These are phyloP conservation scores for Heterobasidion parviporum DNA, from an alignment of 1,284 basidiomycete species.

Conservation along the genomic window DNA sequence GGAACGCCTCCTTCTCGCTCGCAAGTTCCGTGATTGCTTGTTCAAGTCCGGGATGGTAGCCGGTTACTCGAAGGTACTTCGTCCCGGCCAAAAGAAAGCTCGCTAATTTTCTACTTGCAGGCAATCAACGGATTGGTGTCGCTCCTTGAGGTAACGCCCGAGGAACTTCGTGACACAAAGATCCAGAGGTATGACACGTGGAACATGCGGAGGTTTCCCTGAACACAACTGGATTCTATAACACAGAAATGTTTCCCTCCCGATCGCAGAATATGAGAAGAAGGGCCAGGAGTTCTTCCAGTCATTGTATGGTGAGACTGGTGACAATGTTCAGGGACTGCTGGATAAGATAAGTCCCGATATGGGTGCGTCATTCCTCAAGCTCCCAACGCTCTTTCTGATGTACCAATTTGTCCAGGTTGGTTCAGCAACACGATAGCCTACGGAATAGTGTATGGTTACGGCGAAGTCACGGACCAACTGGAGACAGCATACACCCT, in stretches of 20 bases:
- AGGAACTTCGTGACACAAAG: conserved; percentile 22
- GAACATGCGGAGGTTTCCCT: background rate
- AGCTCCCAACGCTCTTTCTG: background rate
- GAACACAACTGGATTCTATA: conserved; percentile 18
- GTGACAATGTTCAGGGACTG: conserved; percentile 30
- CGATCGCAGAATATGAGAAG: conserved; percentile 30
- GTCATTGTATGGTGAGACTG: conserved; percentile 42
- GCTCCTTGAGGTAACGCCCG: conserved; percentile 23
- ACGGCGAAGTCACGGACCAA: conserved; percentile 29
- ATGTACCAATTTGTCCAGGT: conserved; percentile 19
- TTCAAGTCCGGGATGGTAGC: conserved; percentile 47
- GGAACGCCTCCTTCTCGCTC: conserved; percentile 31
- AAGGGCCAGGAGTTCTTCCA: conserved; percentile 36
- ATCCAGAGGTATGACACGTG: conserved; percentile 18
- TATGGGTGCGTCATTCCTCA: conserved; percentile 30
- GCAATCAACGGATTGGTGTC: conserved; percentile 25
- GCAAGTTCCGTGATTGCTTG: conserved; percentile 45
- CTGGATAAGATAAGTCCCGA: conserved; percentile 46
- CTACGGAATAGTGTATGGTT: conserved; percentile 41
- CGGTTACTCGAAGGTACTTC: conserved; percentile 39
- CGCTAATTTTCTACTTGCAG: conserved; percentile 8
- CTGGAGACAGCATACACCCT: conserved; percentile 40
- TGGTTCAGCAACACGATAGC: conserved; percentile 45
- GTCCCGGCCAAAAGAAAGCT: background rate
- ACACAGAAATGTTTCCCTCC: conserved; percentile 26